Evolutionary conservation across 2,329 filamentous ascomycete species (phyloP), one percentile per base, ranked within the genome.

Genomic region (Nakataea oryzae): DNA sequence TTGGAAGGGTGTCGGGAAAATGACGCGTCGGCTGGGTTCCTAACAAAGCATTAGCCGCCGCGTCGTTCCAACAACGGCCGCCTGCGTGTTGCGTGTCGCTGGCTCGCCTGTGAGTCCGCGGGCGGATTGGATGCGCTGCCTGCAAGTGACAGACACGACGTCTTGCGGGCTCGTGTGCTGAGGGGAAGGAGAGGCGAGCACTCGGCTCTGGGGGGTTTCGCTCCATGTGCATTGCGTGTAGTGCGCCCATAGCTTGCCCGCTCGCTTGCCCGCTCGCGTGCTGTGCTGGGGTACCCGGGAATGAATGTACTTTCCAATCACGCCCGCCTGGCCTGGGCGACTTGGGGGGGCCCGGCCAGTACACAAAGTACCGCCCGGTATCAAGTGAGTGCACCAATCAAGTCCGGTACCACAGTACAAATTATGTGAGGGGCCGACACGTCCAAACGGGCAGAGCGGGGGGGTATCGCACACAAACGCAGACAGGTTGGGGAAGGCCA

Each of bases 1-100:
- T 50, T 50, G 41, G 41, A 50, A 50, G 83, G 63, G 58, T 50
- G 28, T 14, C 59, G 27, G 28, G 21, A 29, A 54, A 56, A 28
- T 50, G 41, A 50, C 41, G 41, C 41, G 41, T 50, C 41, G 41
- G 41, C 21, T 50, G 41, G 41, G 41, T 50, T 50, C 41, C 41
- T 50, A 50, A 17, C 21, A 50, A 50, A 50, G 21, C 41, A 50
- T 50, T 50, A 50, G 41, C 41, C 41, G 41, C 41, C 41, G 41
- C 41, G 41, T 9, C 41, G 41, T 50, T n/a, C 41, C 41, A 24
- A n/a, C 21, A 50, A n/a, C 17, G 41, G 21, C 17, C 17, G 41
- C 41, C 41, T 47, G 41, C 41, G 41, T 50, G 21, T n/a, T 50
- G 41, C 41, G 41, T 24, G 41, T 50, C 41, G 41, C 41, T 50